Base-by-base conservation (phyloP, 2,329 filamentous ascomycete genomes). In the Rhynchosporium agropyri region DNA sequence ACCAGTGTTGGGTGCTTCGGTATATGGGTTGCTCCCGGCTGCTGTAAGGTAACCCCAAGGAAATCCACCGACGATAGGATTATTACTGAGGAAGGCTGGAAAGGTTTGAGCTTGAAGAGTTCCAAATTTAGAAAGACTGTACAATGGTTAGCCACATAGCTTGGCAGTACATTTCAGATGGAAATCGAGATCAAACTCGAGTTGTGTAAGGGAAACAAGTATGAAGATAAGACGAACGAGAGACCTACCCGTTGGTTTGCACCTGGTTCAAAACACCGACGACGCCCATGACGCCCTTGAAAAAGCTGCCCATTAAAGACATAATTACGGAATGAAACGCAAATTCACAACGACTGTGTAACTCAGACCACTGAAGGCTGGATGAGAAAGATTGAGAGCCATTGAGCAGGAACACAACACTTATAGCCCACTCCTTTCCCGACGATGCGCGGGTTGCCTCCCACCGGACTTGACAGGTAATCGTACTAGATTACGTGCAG, bases 1-100 rank as follows among this genome's bases (percentile, higher is more conserved):
- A 28, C 78, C 77, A 6, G 78, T 80, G 38, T 75, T 71, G 0
- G 77, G 78, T n/a, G 70, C 68, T 15, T 70, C 63, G 4, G 68
- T 71, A n/a, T 73, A 74, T 50, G 77, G 77, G 51, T 78, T 75
- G 6, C 70, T 80, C 3, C 70, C 70, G 5, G 71, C 71, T 38
- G 77, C 72, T 20, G 76, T 78, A 49, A 76, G 72, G 4, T 68
- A 70, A 31, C 82, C 83, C 84, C 84, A 86, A 1, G 84, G 84
- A 55, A 70, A 79, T 3, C 80, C 81, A 64, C 79, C 76, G 0
- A 79, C 79, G 2, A 81, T 70, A 26, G 82, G 80, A 65, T 83
- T 83, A 70, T 81, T 77, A 4, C 71, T 76, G 15, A 84, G 73
- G 64, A 81, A 84, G 0, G 61, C 50, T 8, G 76, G 76, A n/a